Conservation (phyloP, 1,139 yeast species). For the Yamadazyma aaseri region DNA sequence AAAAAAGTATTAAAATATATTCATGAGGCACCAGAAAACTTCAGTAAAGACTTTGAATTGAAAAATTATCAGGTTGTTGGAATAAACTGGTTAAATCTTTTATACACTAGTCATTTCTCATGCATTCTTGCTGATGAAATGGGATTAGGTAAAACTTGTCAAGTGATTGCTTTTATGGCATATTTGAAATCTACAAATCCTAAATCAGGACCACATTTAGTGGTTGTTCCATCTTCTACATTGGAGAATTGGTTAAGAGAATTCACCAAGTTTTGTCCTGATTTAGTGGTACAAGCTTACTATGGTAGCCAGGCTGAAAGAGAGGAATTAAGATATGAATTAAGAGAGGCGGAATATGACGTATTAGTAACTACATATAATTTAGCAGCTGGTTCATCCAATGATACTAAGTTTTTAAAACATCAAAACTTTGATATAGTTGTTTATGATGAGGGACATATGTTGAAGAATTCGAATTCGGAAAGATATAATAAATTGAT, state of each 20-base stretch:
- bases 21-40: slow-evolving; percentile 65
- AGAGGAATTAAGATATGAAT: slow-evolving; percentile 72
- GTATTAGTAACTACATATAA: slow-evolving; percentile 93
- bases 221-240: slow-evolving; percentile 95
- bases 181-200: slow-evolving; percentile 81
- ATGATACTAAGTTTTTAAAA: slow-evolving; percentile 77
- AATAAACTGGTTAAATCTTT: slow-evolving; percentile 82
- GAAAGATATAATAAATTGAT: slow-evolving; percentile 86
- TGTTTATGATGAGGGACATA: slow-evolving; percentile 96
- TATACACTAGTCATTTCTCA: slow-evolving; percentile 75
- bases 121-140: slow-evolving; percentile 97
- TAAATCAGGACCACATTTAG: slow-evolving; percentile 90
- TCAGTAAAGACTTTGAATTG: slow-evolving; percentile 63
- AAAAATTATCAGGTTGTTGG: slow-evolving; percentile 96
- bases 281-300: slow-evolving; percentile 80
- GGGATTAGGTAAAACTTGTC: slow-evolving; percentile 97
- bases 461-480: slow-evolving; percentile 84
- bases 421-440: slow-evolving; percentile 78
- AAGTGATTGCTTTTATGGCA: slow-evolving; percentile 91
- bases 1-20: slow-evolving; percentile 47
- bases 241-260: slow-evolving; percentile 97
- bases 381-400: slow-evolving; percentile 82
- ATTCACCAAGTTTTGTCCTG: slow-evolving; percentile 85
- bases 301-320: slow-evolving; percentile 88
- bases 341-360: slow-evolving; percentile 66